phyloP scores from a whole-genome alignment of 805 yeast genomes.

The Candida easanensis region DNA sequence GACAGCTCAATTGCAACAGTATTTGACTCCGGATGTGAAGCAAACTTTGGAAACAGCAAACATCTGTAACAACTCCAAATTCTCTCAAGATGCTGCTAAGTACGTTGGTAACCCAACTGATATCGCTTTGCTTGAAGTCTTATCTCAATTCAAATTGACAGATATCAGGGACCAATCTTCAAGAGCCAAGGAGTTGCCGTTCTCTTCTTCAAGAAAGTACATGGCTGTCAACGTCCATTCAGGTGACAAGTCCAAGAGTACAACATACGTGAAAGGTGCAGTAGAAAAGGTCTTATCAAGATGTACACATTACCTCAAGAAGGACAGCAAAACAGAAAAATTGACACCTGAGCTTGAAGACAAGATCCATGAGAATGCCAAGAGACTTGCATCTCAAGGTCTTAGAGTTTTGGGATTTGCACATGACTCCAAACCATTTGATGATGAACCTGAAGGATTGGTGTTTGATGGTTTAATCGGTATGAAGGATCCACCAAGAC shows the following conservation, averaged over 20 bases:
- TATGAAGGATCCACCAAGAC: slow-evolving; percentile 98
- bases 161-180: slow-evolving; percentile 63
- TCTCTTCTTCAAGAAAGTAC: slow-evolving; percentile 78
- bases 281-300: slow-evolving; percentile 65
- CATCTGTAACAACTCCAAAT: slow-evolving; percentile 73
- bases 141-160: slow-evolving; percentile 65
- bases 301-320: slow-evolving; percentile 58
- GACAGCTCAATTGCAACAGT: slow-evolving; percentile 36
- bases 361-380: slow-evolving; percentile 55
- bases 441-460: slow-evolving; percentile 52
- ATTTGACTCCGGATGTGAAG: slow-evolving; percentile 52
- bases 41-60: slow-evolving; percentile 63
- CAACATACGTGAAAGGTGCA: slow-evolving; percentile 86
- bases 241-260: slow-evolving; percentile 55
- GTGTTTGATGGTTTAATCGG: slow-evolving; percentile 86
- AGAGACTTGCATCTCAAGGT: slow-evolving; percentile 73
- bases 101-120: slow-evolving; percentile 93
- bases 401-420: slow-evolving; percentile 85
- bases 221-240: slow-evolving; percentile 77
- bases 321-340: slow-evolving; percentile 57
- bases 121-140: slow-evolving; percentile 78
- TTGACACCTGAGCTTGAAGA: slow-evolving; percentile 49
- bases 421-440: slow-evolving; percentile 39
- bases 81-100: slow-evolving; percentile 63
- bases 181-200: slow-evolving; percentile 75